These are phyloP conservation scores for Metarhizium guizhouense DNA, from an alignment of 2,329 filamentous ascomycete species.

Conservation along the genomic window DNA sequence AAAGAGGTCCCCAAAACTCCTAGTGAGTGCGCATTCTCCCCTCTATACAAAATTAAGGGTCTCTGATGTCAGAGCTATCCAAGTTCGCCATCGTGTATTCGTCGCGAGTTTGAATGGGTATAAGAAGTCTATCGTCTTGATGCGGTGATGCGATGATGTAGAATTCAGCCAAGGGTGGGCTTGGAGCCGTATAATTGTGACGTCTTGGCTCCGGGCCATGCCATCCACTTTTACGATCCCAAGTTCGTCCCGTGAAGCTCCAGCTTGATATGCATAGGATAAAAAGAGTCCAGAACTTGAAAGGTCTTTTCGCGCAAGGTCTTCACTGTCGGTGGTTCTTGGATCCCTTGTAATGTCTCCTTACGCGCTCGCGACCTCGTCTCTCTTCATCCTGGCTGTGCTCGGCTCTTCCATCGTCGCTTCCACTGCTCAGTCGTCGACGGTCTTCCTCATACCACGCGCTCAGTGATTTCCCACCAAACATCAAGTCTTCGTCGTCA, in stretches of 20 bases:
- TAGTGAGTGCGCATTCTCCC: not conserved
- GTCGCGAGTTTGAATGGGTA: not conserved
- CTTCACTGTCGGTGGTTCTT: constrained; percentile 3
- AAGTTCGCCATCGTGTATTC: not conserved
- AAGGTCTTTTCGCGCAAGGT: not conserved
- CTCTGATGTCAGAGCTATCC: not conserved
- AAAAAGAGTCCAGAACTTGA: not conserved
- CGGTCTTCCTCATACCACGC: constrained; percentile 48
- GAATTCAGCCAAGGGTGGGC: not conserved
- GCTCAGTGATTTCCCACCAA: constrained; percentile 50
- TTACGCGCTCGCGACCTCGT: constrained; percentile 13
- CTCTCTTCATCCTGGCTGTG: constrained; percentile 19
- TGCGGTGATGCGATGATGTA: not conserved
- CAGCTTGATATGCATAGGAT: not conserved
- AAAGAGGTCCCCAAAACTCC: not conserved
- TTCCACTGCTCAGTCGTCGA: constrained; percentile 26
- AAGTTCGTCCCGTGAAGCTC: not conserved
- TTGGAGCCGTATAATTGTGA: not conserved
- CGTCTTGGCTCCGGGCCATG: not conserved
- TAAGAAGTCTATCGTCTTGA: not conserved
- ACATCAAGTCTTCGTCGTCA: constrained; percentile 52
- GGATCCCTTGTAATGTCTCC: constrained; percentile 13
- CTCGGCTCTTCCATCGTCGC: constrained; percentile 25
- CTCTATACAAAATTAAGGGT: not conserved
- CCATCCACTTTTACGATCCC: too few relatives aligned